Evolutionary conservation across 2,329 filamentous ascomycete species (phyloP).

Genomic region (Cordyceps farinosa): DNA sequence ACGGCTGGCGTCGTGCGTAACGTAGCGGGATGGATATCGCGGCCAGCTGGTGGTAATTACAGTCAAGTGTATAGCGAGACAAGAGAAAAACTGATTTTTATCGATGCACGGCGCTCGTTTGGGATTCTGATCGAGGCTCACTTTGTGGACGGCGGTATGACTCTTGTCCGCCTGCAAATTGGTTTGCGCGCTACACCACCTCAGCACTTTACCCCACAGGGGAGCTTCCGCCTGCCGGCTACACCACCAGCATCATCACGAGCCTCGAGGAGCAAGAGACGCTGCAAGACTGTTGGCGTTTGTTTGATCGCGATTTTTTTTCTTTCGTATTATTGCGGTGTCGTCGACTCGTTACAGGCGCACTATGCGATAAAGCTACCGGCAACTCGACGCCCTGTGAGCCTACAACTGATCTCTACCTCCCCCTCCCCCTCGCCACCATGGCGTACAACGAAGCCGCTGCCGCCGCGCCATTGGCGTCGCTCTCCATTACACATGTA

Average conservation of each 20-base stretch:
- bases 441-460: constrained; percentile 14
- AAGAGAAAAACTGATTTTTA: not conserved
- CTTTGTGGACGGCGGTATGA: constrained; percentile 6
- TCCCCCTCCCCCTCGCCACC: not conserved
- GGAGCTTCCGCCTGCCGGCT: not conserved
- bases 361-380: not conserved
- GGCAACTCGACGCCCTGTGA: not conserved
- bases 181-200: not conserved
- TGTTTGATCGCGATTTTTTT: not conserved
- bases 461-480: constrained; percentile 62
- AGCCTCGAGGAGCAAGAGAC: not conserved
- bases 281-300: not conserved
- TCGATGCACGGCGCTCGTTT: not conserved
- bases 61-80: not conserved
- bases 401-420: not conserved
- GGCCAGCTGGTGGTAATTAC: not conserved
- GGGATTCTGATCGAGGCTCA: not conserved
- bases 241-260: not conserved
- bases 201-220: constrained; percentile 6
- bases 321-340: not conserved
- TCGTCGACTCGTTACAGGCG: not conserved
- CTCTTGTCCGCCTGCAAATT: not conserved
- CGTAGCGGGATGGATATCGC: not conserved
- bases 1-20: not conserved
- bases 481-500: constrained; percentile 90